phyloP scores from a whole-genome alignment of 345 rosid species.

The Dipteronia sinensis region DNA sequence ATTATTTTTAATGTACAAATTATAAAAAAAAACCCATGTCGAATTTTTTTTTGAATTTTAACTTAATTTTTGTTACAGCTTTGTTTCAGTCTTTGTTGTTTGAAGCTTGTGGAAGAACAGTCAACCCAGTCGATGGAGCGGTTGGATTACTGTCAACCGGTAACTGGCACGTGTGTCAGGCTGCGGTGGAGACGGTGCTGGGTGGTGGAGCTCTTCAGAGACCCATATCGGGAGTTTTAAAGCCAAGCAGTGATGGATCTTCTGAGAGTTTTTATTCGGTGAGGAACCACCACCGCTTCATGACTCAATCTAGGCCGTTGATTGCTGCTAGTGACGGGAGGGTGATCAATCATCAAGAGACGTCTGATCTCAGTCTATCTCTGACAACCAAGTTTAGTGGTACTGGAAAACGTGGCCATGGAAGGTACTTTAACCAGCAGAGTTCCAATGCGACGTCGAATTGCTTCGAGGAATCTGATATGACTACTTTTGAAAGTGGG shows the following conservation, averaged over 20 bases:
- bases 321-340: not conserved
- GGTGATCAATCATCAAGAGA: constrained; percentile 31
- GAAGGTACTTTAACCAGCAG: constrained; percentile 11
- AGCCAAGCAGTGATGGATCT: constrained; percentile 32
- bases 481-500: constrained; percentile 36
- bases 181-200: constrained; percentile 55
- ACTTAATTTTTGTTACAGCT: constrained; percentile 28
- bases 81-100: constrained; percentile 59
- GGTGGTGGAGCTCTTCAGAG: constrained; percentile 37
- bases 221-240: constrained; percentile 37
- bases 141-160: constrained; percentile 62
- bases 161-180: constrained; percentile 58
- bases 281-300: not conserved
- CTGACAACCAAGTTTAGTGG: constrained; percentile 22
- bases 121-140: constrained; percentile 63
- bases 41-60: not conserved
- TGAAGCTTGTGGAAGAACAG: constrained; percentile 69
- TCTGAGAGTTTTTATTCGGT: constrained; percentile 25
- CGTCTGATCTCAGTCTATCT: constrained; percentile 31
- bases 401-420: constrained; percentile 26
- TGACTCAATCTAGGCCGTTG: constrained; percentile 27
- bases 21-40: not conserved
- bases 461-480: constrained; percentile 39
- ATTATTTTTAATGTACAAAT: no score
- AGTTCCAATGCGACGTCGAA: constrained; percentile 26